Base-by-base conservation (phyloP, 1,139 yeast genomes). In the Hansenula lynferdii region DNA sequence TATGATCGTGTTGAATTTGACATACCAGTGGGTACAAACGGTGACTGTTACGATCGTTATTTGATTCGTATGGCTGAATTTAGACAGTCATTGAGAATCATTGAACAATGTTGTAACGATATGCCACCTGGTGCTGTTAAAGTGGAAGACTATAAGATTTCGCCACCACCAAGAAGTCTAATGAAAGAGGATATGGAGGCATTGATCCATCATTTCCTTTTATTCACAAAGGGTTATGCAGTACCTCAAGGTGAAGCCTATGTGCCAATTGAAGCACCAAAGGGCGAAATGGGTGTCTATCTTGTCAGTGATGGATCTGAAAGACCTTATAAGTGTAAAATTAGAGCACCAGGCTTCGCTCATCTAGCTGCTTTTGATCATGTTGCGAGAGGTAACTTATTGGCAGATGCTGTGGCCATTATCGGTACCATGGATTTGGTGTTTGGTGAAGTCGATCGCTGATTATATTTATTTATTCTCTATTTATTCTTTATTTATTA, bases 171-270 rank as follows among this genome's bases (percentile, higher is more conserved):
- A 45, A 80, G 94, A 62, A 61, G 77, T 21, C 60, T 75, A 53
- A 86, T 86, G 96, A 86, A 86, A 69, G 89, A 83, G 62, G 95
- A 86, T 66, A 86, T 86, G 96, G 96, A 86, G 70, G 85, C 94
- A 22, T 73, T 86, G 53, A 86, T 86, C 59, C 95, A 86, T 62
- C 96, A 86, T 68, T 86, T 86, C 73, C 70, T 86, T 61, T 72
- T 85, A 52, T 86, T 80, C 70, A 84, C 95, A 40, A 86, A 86
- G 72, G 96, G 96, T 51, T 85, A 79, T 61, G 80, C 84, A 36
- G 96, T 86, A 31, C 96, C 96, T 34, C 84, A 79, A 42, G 96
- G 96, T 54, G 96, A 86, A 69, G 84, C 96, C 20, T 86, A 86
- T 63, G 85, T 94, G 39, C 94, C 87, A 42, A 86, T 86, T 51